These are phyloP conservation scores for Calonectria leucothoes DNA, from an alignment of 2,329 filamentous ascomycete species.

Conservation along the genomic window DNA sequence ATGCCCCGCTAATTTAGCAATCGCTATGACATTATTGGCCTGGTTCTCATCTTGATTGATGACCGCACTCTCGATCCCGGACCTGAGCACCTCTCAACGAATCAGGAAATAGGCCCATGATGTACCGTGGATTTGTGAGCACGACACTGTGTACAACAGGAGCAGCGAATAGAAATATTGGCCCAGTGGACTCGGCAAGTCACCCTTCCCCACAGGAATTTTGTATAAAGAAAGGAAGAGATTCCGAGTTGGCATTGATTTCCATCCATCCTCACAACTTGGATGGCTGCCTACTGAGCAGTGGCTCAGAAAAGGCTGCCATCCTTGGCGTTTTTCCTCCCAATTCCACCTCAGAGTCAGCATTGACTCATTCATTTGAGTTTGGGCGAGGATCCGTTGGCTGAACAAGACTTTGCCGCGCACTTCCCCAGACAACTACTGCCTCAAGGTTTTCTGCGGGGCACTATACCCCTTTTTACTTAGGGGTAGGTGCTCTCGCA, in stretches of 20 bases:
- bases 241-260: neutral
- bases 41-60: no score
- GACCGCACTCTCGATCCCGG: no score
- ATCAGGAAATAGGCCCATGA: neutral
- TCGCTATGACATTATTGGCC: neutral
- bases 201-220: neutral
- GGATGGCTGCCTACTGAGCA: neutral
- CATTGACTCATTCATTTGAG: neutral
- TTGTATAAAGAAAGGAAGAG: neutral
- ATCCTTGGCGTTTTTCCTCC: neutral
- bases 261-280: no score
- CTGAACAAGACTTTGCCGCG: neutral
- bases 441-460: neutral
- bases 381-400: no score
- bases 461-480: neutral
- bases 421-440: no score
- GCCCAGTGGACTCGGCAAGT: neutral
- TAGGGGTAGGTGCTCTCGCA: neutral
- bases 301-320: neutral
- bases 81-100: neutral
- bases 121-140: neutral
- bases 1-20: no score
- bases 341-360: neutral
- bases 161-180: neutral
- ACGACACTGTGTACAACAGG: neutral